Evolutionary conservation across 139 green algal genomes (phyloP), one percentile per base, ranked within the genome.

Genomic region (Limnomonas spitsbergensis): DNA sequence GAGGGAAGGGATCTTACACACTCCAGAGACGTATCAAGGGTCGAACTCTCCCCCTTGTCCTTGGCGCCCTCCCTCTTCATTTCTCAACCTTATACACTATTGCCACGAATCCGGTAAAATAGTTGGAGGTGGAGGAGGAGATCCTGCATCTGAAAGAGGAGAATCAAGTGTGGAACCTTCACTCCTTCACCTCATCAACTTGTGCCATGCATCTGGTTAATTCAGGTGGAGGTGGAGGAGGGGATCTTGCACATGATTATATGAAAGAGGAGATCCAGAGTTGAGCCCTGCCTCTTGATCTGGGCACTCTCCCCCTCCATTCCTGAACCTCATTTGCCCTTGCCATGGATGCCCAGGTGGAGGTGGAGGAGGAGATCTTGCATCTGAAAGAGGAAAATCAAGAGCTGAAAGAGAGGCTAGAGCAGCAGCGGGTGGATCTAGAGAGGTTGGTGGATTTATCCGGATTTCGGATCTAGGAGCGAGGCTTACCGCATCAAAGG

Each of bases 361-460:
- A 89, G 53, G 67, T 91, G 32, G 86, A 93, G 80, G 87, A 85
- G 27, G 83, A 84, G 38, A 70, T 93, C 53, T 76, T 87, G 54
- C 77, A 72, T 32, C 70, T 93, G 38, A 81, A 88, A 40, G 84
- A 92, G 40, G 88, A 96, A 75, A 91, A 88, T 54, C 80, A 79
- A 78, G 80, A 74, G 42, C 81, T 93, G 29, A 78, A 84, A 31
- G 85, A 89, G 47, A 82, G 87, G 34, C 76, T 90, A 70, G 84
- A 92, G 31, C 76, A 79, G 6, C 72, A 86, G 40, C 79, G 85
- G 0, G 42, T 37, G 3, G 77, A 81, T 2, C 42, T 81, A 3
- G 77, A 81, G 24, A 76, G 77, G 75, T 80, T 20, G 14, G 61
- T 29, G 3, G 38, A 29, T 20, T 61, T 20, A 61, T 20, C 47